Base-by-base conservation (phyloP, 768 basidiomycete genomes). In the Russula dissimulans region DNA sequence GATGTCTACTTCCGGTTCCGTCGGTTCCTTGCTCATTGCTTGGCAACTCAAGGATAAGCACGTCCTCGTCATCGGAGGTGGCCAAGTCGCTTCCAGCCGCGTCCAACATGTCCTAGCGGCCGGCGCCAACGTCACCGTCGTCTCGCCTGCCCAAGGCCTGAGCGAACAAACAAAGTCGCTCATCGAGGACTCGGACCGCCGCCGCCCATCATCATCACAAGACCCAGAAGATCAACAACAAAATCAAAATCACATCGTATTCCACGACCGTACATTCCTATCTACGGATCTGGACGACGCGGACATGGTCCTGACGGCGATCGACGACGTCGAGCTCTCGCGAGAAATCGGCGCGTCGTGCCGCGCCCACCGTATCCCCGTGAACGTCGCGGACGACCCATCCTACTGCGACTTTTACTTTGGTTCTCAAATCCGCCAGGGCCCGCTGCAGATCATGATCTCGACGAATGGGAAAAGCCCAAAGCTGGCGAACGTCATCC, bases 351-450 rank as follows among this genome's bases (percentile, higher is more conserved):
- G 81, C 67, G 68, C 78, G 9, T 75, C 86, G 66, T 89, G 88
- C 67, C 76, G 92, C 56, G 76, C 79, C 29, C 77, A 72, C 55
- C 80, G 77, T 49, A 87, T 97, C 52, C 92, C 94, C 7, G 87
- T 95, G 56, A 99, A 99, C 72, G 92, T 93, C 62, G 97, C 97
- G 42, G 95, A 99, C 75, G 88, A 97, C 61, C 97, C 97, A 3
- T 84, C 89, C 46, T 82, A 86, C 45, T 99, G 97, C 78, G 95
- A 99, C 73, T 99, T 99, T 69, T 98, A 95, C 77, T 99, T 98
- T 74, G 97, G 97, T 52, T 89, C 91, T 3, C 90, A 92, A 71
- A 84, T 97, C 61, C 86, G 91, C 34, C 81, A 85, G 61, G 95
- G 95, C 0, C 91, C 95, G 0, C 75, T 99, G 26, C 94, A 97